Evolutionary conservation across 2,329 filamentous ascomycete species (phyloP).

Genomic region (Beauveria sp.): DNA sequence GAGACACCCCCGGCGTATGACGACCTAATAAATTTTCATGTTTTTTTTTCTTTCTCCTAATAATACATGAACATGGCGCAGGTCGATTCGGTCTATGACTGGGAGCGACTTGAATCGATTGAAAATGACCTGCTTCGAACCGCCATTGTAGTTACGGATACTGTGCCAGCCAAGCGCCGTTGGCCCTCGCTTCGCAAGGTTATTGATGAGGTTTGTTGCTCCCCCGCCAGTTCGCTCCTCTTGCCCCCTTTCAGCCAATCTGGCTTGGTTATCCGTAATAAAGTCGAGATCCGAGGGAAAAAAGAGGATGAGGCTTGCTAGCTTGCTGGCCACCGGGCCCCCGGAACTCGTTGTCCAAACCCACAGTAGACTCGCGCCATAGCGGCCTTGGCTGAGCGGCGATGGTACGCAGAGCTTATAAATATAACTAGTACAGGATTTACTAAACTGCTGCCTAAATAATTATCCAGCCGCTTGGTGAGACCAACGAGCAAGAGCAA

Average conservation of each 20-base stretch:
- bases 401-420: too few species aligned
- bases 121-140: neutral
- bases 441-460: too few species aligned
- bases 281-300: neutral
- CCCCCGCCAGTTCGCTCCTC: slow-evolving; percentile 2
- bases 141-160: too few species aligned
- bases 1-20: neutral
- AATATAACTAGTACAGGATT: too few species aligned
- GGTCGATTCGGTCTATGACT: neutral
- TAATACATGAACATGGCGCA: neutral
- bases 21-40: neutral
- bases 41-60: too few species aligned
- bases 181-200: neutral
- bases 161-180: neutral
- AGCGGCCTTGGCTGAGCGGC: neutral
- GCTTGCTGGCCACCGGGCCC: neutral
- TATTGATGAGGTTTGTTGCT: neutral
- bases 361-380: neutral
- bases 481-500: neutral
- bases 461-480: neutral
- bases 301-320: neutral
- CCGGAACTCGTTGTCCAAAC: neutral
- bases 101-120: neutral
- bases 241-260: neutral
- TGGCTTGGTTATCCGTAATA: neutral